Evolutionary conservation across 306 rosid species (phyloP), one percentile per base, ranked within the genome.

Genomic region (Castanea crenata): DNA sequence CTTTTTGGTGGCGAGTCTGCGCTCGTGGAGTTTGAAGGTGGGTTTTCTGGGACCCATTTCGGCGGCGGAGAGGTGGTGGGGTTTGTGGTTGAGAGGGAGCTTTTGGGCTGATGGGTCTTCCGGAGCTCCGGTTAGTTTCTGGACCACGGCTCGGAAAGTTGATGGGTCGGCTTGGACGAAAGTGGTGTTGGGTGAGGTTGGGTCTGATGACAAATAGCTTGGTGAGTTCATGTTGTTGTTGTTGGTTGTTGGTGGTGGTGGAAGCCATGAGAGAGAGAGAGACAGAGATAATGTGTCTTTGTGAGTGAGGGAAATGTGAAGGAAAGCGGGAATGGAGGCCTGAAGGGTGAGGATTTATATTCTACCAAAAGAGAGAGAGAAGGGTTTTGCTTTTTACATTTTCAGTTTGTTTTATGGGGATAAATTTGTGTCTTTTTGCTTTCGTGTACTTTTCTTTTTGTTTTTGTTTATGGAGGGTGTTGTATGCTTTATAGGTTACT

Each of bases 131-230:
- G 99, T 92, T 1, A 95, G 89, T 54, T 88, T 90, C 67, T 92
- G 98, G 2, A 95, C 99, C 2, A 92, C 91, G 0, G 90, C 85
- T 3, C 98, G 90, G 92, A 92, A 95, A 54, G 79, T 90, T 25
- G 96, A 88, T 0, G 97, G 92, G 86, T 92, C 94, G 2, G 97
- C 94, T 84, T 95, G 92, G 20, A 95, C 96, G 73, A 88, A 91
- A 72, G 95, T 95, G 6, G 99, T 92, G 92, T 90, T 91, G 23
- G 97, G 78, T 9, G 92, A 77, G 19, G 82, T 82, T 18, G 93
- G 87, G 90, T 87, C 88, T 82, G 92, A 62, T 58, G 81, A 41
- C 46, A 41, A 85, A 41, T 82, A 82, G 63, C 65, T 0, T 35
- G 87, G 80, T 63, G 89, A 76, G 76, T 69, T 80, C 79, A 87